Percentiles rank a stretch among this genome's conserved stretches.
phyloP scores from a whole-genome alignment of 1,284 basidiomycete genomes.

The Pascua guehoae region DNA sequence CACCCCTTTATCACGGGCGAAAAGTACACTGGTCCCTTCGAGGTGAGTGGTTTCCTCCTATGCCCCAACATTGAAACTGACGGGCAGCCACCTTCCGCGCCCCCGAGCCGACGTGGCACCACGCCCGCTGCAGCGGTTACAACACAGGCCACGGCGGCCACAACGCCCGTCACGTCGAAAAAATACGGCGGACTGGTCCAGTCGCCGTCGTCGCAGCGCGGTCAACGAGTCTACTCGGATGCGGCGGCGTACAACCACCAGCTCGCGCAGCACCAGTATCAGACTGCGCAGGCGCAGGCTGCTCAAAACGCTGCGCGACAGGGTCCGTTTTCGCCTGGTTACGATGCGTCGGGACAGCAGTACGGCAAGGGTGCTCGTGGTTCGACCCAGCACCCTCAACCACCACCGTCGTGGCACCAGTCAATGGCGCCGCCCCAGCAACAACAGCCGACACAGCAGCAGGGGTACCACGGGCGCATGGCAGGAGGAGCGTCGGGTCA shows the following conservation, averaged over 20 bases:
- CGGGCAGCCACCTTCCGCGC: conserved; percentile 11
- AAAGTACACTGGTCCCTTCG: conserved; percentile 82
- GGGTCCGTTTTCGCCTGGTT: conserved; percentile 35
- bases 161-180: conserved; percentile 49
- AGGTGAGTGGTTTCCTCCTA: conserved; percentile 59
- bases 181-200: conserved; percentile 92
- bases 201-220: conserved; percentile 59
- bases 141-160: conserved; percentile 13
- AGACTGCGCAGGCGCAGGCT: conserved; percentile 65
- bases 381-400: conserved; percentile 42
- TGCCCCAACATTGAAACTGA: too few species aligned
- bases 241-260: conserved; percentile 93
- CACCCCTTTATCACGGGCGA: conserved; percentile 99
- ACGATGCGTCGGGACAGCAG: conserved; percentile 21
- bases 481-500: too few species aligned
- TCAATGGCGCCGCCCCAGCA: conserved; percentile 21
- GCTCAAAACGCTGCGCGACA: conserved; percentile 27
- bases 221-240: conserved; percentile 80
- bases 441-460: conserved; percentile 6
- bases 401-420: conserved; percentile 19
- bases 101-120: conserved; percentile 7
- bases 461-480: neutral
- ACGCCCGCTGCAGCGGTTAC: conserved; percentile 9
- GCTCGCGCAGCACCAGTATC: conserved; percentile 87
- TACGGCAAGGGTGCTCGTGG: conserved; percentile 4